These are phyloP conservation scores for Amborella trichopoda DNA, from an alignment of 164 flowering plant genomes.

Conservation along the genomic window DNA sequence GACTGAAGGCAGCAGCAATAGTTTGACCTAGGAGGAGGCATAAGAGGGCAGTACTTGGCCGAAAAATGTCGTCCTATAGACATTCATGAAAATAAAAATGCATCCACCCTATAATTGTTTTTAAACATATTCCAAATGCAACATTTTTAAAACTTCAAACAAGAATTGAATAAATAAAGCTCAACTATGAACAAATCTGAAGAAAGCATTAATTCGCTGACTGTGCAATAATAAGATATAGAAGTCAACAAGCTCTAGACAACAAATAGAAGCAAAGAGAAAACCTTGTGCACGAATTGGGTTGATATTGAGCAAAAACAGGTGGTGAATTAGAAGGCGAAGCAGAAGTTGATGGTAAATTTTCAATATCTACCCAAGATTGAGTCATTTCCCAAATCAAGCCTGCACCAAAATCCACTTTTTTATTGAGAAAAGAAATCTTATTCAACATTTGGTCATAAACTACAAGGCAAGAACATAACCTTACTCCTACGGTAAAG, in stretches of 20 bases:
- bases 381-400: slow-evolving; percentile 11
- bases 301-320: slow-evolving; percentile 7
- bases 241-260: background rate
- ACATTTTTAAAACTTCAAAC: too few species aligned
- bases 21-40: slow-evolving; percentile 98
- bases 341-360: slow-evolving; percentile 10
- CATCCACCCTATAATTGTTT: too few species aligned
- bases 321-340: slow-evolving; percentile 6
- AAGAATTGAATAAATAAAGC: too few species aligned
- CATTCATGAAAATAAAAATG: too few species aligned
- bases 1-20: slow-evolving; percentile 94
- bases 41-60: slow-evolving; percentile 69
- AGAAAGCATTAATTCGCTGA: too few species aligned
- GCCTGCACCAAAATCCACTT: too few species aligned
- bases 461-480: too few species aligned
- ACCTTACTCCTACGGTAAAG: too few species aligned
- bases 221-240: background rate
- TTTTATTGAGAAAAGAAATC: too few species aligned
- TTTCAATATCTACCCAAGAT: slow-evolving; percentile 11
- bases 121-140: too few species aligned
- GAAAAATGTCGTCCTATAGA: slow-evolving; percentile 68
- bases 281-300: slow-evolving; percentile 4
- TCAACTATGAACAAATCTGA: too few species aligned
- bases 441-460: too few species aligned
- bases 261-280: background rate